Evolutionary conservation across 257 asterid genomes (phyloP).

Genomic region (Jacaranda copaia): DNA sequence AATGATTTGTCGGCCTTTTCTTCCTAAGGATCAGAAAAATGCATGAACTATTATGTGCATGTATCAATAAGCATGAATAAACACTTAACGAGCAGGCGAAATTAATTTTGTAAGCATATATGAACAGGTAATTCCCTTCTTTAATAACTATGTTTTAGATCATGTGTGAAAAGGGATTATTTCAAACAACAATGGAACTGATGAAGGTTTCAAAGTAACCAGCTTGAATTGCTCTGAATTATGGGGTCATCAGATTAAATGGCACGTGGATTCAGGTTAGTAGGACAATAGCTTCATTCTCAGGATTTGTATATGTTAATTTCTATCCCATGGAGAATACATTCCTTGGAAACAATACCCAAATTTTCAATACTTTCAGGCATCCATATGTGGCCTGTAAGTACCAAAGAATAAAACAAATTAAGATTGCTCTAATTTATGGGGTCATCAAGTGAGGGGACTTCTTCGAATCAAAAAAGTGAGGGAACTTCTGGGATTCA

Average conservation of each 20-base stretch:
- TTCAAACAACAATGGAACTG: neutral
- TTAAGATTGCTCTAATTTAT: neutral
- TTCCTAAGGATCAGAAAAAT: conserved; percentile 49
- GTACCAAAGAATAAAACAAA: conserved; percentile 1
- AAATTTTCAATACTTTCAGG: neutral
- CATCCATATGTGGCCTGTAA: neutral
- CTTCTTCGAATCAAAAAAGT: no score
- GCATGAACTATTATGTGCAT: neutral
- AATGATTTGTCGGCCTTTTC: conserved; percentile 60
- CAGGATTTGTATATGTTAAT: neutral
- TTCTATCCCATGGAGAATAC: neutral
- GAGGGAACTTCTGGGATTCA: neutral
- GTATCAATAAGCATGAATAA: conserved; percentile 12
- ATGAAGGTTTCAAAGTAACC: neutral
- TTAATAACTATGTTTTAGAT: neutral
- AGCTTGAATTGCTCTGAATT: neutral
- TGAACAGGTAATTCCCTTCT: neutral
- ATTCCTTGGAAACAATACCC: neutral
- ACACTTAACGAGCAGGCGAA: neutral
- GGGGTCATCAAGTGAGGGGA: neutral
- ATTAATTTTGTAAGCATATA: neutral
- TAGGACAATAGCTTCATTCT: neutral
- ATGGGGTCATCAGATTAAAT: neutral
- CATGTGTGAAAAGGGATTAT: neutral
- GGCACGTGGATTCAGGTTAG: neutral